phyloP scores from a whole-genome alignment of 192 early-diverging fungal genomes.

The Backusella morwellensis region DNA sequence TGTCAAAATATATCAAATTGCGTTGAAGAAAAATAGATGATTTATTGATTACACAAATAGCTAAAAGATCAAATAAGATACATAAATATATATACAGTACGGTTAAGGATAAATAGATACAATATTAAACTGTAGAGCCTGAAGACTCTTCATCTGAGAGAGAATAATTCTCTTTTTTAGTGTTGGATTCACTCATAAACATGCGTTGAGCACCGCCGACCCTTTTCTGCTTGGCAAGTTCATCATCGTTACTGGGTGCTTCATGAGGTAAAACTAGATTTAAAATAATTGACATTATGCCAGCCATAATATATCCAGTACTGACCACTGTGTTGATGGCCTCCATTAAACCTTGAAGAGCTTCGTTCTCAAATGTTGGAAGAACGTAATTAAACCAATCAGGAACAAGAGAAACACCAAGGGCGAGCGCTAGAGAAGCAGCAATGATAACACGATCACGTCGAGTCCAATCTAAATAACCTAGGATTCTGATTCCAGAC shows the following conservation, averaged over 20 bases:
- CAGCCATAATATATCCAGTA: conserved; percentile 44
- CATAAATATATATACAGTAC: not conserved
- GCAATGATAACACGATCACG: conserved; percentile 55
- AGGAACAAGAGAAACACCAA: conserved; percentile 50
- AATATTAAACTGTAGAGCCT: not conserved
- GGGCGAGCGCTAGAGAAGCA: conserved; percentile 42
- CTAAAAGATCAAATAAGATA: not conserved
- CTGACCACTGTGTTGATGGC: conserved; percentile 46
- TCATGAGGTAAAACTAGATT: conserved; percentile 39
- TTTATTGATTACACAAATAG: not conserved
- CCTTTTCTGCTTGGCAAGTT: not conserved
- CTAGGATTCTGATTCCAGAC: conserved; percentile 52
- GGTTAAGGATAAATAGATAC: not conserved
- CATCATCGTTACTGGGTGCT: not conserved
- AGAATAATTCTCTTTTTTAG: not conserved
- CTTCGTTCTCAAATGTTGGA: conserved; percentile 30
- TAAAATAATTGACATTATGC: conserved; percentile 39
- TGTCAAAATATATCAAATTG: not conserved
- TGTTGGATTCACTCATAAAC: not conserved
- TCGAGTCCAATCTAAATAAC: conserved; percentile 51
- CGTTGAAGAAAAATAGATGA: not conserved
- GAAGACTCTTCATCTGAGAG: not conserved
- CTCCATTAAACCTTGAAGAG: conserved; percentile 42
- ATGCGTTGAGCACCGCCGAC: not conserved
- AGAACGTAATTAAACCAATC: conserved; percentile 50